Percentiles rank a stretch among this genome's conserved stretches.
phyloP scores from a whole-genome alignment of 2,329 filamentous ascomycete genomes.

The Neofusicoccum sp. region DNA sequence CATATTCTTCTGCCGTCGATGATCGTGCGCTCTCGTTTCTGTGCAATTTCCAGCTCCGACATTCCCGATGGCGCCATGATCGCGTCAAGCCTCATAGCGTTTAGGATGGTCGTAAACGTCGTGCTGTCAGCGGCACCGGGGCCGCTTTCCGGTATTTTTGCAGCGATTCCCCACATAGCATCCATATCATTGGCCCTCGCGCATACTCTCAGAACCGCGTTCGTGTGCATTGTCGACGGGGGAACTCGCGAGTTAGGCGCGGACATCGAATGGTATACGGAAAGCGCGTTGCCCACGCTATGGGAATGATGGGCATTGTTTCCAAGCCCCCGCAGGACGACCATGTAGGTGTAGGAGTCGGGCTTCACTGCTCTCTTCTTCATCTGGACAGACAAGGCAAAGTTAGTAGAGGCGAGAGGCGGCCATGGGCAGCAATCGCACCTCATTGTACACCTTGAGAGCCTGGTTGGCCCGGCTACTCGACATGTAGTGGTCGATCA shows the following conservation, averaged over 20 bases:
- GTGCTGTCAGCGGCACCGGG: conserved; percentile 62
- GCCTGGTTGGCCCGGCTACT: conserved; percentile 61
- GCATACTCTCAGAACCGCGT: conserved; percentile 83
- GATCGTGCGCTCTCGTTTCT: conserved; percentile 48
- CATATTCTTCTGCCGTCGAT: conserved; percentile 72
- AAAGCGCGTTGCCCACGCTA: conserved; percentile 66
- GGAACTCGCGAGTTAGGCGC: conserved; percentile 61
- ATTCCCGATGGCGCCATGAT: not conserved
- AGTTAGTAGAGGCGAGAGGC: conserved; percentile 12
- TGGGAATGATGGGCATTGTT: conserved; percentile 55
- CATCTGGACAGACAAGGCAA: conserved; percentile 61
- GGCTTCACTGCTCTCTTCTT: conserved; percentile 85
- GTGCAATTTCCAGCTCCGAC: conserved; percentile 27
- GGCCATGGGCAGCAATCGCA: conserved; percentile 36
- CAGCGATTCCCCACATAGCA: conserved; percentile 72
- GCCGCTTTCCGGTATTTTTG: conserved; percentile 66
- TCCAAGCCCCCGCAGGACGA: conserved; percentile 74
- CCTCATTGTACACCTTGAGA: conserved; percentile 85
- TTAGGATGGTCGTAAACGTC: conserved; percentile 82
- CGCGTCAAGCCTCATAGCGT: conserved; percentile 61
- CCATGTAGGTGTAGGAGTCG: conserved; percentile 79
- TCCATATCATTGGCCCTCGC: conserved; percentile 73
- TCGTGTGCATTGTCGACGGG: conserved; percentile 79
- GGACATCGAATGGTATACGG: conserved; percentile 74
- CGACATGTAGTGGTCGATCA: conserved; percentile 70